Base-by-base conservation (phyloP, 495 filamentous ascomycete genomes). In the Talaromyces nanjingensis region DNA sequence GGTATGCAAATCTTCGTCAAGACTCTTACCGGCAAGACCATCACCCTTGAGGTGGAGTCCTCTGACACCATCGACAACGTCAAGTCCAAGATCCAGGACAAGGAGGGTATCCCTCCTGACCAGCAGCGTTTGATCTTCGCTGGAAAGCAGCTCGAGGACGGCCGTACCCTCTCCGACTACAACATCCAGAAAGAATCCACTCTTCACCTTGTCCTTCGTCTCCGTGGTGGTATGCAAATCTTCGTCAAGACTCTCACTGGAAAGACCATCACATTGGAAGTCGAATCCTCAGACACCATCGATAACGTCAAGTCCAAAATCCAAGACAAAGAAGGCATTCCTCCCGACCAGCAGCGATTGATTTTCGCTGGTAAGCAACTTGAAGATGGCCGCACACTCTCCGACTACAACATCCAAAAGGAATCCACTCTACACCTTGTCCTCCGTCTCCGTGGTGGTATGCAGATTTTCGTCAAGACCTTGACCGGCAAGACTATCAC, bases 361-460 rank as follows among this genome's bases (percentile, higher is more conserved):
- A 98, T 98, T 81, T 98, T 98, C 73, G 93, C 93, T 65, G 93
- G 93, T 68, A 98, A 98, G 87, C 93, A 98, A 74, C 87, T 98
- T 11, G 93, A 98, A 76, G 93, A 98, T 73, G 93, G 93, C 67
- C 93, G 93, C 64, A 98, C 93, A 63, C 81, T 98, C 2, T 91
- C 86, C 65, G 94, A 98, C 73, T 98, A 98, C 86, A 98, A 98
- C 82, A 98, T 98, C 60, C 94, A 98, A 76, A 98, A 98, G 80
- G 94, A 98, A 77, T 92, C 89, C 47, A 98, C 94, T n/a, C 83
- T 98, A 12, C 94, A 98, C 79, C 79, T 98, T 67, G 94, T 98
- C 54, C 91, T 98, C 63, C 90, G 94, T 75, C 89, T 98, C 12
- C 92, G 93, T 82, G 93, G 93, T 87, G 93, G 93, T 78, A 94